These are phyloP conservation scores for Leishmania turanica DNA, from an alignment of 208 protist species.

Conservation along the genomic window DNA sequence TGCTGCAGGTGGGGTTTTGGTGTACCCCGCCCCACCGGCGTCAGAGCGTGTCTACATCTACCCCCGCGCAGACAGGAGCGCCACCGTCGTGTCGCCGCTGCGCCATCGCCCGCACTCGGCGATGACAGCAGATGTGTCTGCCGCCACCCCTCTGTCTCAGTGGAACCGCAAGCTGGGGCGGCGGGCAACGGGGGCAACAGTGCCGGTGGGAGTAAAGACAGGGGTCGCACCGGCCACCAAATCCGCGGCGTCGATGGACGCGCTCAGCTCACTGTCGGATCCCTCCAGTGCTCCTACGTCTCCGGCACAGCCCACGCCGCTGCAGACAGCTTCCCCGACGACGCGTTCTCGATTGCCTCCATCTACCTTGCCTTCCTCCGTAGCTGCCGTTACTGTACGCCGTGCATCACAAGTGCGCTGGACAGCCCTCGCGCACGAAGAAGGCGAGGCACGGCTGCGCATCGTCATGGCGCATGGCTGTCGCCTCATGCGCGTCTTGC, in stretches of 20 bases:
- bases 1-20: neutral
- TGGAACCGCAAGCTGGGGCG: neutral
- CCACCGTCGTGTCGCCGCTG: slow-evolving; percentile 4
- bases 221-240: too few species aligned
- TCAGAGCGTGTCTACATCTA: slow-evolving; percentile 12
- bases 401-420: neutral
- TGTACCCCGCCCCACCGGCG: slow-evolving; percentile 11
- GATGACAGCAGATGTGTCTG: neutral
- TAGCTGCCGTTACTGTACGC: neutral
- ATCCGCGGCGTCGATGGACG: neutral
- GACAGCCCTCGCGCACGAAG: neutral
- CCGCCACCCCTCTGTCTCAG: neutral
- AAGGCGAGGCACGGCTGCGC: slow-evolving; percentile 4
- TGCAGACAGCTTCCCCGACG: neutral
- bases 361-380: neutral
- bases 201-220: too few species aligned
- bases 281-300: neutral
- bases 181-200: neutral
- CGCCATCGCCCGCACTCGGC: neutral
- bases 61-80: neutral
- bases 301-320: neutral
- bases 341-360: neutral
- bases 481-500: neutral
- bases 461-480: neutral
- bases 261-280: neutral